Evolutionary conservation across 2,329 filamentous ascomycete species (phyloP).

Genomic region (Paradendryphiella salina): DNA sequence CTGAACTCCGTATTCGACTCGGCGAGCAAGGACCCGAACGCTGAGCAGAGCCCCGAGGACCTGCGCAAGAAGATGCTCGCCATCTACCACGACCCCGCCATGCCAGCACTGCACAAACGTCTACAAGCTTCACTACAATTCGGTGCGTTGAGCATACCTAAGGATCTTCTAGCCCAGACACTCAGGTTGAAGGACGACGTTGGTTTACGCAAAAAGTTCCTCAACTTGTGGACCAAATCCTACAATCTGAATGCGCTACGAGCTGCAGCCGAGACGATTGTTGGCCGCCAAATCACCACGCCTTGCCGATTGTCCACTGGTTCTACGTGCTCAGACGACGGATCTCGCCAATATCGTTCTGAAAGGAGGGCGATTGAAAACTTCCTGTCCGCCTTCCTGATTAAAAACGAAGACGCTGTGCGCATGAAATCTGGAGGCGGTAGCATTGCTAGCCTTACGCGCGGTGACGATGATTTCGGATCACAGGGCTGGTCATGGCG

Average conservation of each 20-base stretch:
- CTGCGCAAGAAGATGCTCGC: constrained; percentile 56
- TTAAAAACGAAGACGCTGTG: constrained; percentile 61
- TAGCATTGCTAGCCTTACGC: constrained; percentile 46
- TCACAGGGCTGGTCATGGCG: constrained; percentile 56
- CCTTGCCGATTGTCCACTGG: constrained; percentile 44
- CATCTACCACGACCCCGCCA: constrained; percentile 58
- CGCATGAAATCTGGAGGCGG: constrained; percentile 44
- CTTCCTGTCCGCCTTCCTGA: constrained; percentile 61
- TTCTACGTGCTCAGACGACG: constrained; percentile 42
- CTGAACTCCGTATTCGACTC: constrained; percentile 60
- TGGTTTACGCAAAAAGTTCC: constrained; percentile 60
- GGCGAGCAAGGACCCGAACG: constrained; percentile 30
- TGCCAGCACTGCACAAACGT: constrained; percentile 58
- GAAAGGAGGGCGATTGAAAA: constrained; percentile 52
- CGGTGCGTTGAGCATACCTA: constrained; percentile 61
- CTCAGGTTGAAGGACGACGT: constrained; percentile 59
- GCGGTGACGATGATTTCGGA: constrained; percentile 48
- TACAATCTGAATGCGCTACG: constrained; percentile 58
- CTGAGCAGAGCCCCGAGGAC: constrained; percentile 36
- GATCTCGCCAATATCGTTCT: constrained; percentile 40
- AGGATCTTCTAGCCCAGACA: constrained; percentile 53
- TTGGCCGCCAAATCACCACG: constrained; percentile 57
- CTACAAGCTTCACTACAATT: constrained; percentile 62
- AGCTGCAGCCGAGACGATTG: constrained; percentile 61
- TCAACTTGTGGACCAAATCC: constrained; percentile 61